A percentile compares a stretch with the other conserved stretches of the same genome.
Conservation (phyloP, 352 stramenopile genomes). For the Hyaloperonospora brassicae region DNA sequence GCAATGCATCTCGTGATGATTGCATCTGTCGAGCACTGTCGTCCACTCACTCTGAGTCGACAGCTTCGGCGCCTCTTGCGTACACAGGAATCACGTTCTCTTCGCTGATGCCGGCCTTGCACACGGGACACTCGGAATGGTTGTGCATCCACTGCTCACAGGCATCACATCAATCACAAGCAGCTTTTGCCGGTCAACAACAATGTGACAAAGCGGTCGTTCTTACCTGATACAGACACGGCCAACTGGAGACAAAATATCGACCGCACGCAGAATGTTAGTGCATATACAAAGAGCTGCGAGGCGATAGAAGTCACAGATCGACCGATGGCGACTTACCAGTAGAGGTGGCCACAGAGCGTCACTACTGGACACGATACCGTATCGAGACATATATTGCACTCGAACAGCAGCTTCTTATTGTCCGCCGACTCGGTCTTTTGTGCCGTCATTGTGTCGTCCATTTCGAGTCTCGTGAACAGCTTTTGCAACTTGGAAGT, state of each 20-base stretch:
- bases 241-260: conserved; percentile 39
- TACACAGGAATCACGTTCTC: conserved; percentile 89
- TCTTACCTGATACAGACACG: conserved; percentile 75
- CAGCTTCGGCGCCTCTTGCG: conserved; percentile 54
- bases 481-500: no score
- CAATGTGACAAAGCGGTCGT: not conserved
- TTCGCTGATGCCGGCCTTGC: conserved; percentile 84
- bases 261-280: conserved; percentile 14
- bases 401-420: conserved; percentile 54
- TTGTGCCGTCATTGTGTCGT: not conserved
- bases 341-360: conserved; percentile 87
- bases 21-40: no score
- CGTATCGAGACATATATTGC: conserved; percentile 86
- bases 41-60: conserved; percentile 44
- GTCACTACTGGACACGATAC: conserved; percentile 85
- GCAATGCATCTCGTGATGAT: no score
- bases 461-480: no score
- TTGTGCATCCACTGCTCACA: conserved; percentile 54
- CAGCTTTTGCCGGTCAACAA: no score
- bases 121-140: conserved; percentile 84
- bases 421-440: conserved; percentile 14
- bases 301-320: not conserved
- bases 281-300: conserved; percentile 2
- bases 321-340: conserved; percentile 27
- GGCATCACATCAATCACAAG: no score